phyloP scores from a whole-genome alignment of 768 basidiomycete species.

The Tephrocybe sp. region DNA sequence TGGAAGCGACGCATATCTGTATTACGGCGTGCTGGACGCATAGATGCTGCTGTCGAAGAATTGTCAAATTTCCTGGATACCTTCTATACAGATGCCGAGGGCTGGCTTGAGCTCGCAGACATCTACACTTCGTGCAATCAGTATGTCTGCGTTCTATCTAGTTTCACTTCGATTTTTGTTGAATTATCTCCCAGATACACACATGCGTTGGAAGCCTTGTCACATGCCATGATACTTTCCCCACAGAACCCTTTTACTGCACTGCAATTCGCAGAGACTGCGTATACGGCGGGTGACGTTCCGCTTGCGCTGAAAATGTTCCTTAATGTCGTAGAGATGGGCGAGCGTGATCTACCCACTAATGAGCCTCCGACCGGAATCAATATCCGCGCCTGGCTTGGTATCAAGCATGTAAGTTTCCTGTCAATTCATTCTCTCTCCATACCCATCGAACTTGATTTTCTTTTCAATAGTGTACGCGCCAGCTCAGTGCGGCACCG shows the following conservation, averaged over 20 bases:
- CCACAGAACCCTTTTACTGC: slow-evolving; percentile 86
- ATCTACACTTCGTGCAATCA: slow-evolving; percentile 73
- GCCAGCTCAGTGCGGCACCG: slow-evolving; percentile 45
- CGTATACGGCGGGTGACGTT: slow-evolving; percentile 75
- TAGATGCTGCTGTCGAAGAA: slow-evolving; percentile 67
- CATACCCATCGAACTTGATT: neutral
- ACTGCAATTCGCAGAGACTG: slow-evolving; percentile 86
- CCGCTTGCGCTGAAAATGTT: slow-evolving; percentile 78
- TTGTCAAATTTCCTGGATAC: slow-evolving; percentile 76
- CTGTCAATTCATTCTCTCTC: neutral
- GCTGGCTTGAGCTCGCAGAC: slow-evolving; percentile 84
- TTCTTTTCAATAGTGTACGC: slow-evolving; percentile 47
- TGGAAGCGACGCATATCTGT: slow-evolving; percentile 86
- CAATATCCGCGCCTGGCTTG: slow-evolving; percentile 76
- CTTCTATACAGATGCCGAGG: slow-evolving; percentile 85
- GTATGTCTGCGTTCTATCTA: slow-evolving; percentile 38
- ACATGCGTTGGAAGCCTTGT: slow-evolving; percentile 67
- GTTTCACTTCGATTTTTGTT: neutral
- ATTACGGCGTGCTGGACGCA: slow-evolving; percentile 56
- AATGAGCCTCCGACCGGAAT: slow-evolving; percentile 51
- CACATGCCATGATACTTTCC: slow-evolving; percentile 77
- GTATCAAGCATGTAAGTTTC: slow-evolving; percentile 69
- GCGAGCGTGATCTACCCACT: slow-evolving; percentile 45
- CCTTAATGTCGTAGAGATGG: slow-evolving; percentile 78
- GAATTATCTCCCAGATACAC: slow-evolving; percentile 52